Evolutionary conservation across 768 basidiomycete species (phyloP), one percentile per base, ranked within the genome.

Genomic region (Xerocomellus dryophilus): DNA sequence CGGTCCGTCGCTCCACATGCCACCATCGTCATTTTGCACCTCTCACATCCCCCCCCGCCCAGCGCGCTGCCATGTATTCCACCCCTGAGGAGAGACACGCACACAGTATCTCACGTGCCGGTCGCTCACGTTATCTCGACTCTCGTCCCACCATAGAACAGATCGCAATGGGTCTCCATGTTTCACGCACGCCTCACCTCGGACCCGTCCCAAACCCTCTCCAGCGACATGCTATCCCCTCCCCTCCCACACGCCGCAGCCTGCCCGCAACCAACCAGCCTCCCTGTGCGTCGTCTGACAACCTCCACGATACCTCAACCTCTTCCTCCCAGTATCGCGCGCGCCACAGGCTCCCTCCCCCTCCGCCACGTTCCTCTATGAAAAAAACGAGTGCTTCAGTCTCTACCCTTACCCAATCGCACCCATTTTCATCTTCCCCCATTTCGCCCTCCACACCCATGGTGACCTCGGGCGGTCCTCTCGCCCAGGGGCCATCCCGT

Each of bases 101-200:
- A 21, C 45, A 62, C 55, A 54, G 62, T 5, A 59, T 62, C 27
- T 66, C 76, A 53, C 74, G 69, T 58, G 67, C 71, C 47, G 54
- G 74, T 41, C 70, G 63, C 53, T 64, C 75, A 47, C 78, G 72
- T 54, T 63, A 72, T 55, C 66, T 65, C 44, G 74, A 77, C 56
- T 67, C 77, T 27, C 82, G 79, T 15, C 87, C 87, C 2, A 85
- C 83, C 43, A 78, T 88, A 38, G 82, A 86, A 62, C 87, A 90
- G 70, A 90, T 90, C 56, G 84, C 85, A 14, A 89, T 90, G 86
- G 88, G 88, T 18, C 76, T 90, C 21, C 88, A 90, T 67, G 73
- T 86, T 29, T 89, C 88, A 7, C 81, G 85, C 35, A 90, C 88
- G 1, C 88, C 88, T 4, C 87, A 89, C 65, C 70, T 89, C 27